Evolutionary conservation across 768 basidiomycete genomes (phyloP).

Genomic region (Pholiota conissans): DNA sequence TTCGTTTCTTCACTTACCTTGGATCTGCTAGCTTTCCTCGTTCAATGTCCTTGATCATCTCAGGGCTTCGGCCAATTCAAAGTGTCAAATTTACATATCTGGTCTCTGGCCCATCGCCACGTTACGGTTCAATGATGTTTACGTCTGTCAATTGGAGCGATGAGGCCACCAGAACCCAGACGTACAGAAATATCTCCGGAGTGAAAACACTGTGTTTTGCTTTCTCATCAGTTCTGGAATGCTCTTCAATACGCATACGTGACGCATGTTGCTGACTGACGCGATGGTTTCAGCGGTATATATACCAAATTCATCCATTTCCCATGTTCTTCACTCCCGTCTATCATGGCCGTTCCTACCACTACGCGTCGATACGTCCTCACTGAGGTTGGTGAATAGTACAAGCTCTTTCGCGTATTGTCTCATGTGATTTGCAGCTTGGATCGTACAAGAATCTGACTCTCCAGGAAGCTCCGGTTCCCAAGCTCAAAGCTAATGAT

Average conservation of each 20-base stretch:
- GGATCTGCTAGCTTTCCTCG: no score
- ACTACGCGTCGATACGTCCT: slow-evolving; percentile 21
- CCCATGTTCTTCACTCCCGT: not conserved
- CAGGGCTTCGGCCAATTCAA: no score
- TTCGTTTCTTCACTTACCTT: no score
- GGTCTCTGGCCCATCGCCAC: no score
- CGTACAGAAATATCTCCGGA: no score
- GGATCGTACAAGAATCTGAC: slow-evolving; percentile 23
- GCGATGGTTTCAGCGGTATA: not conserved
- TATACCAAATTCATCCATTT: not conserved
- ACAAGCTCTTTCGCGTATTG: not conserved
- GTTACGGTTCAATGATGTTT: no score
- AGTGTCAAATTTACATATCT: no score
- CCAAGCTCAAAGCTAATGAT: slow-evolving; percentile 40
- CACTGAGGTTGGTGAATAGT: slow-evolving; percentile 14
- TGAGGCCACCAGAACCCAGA: no score
- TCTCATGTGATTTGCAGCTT: slow-evolving; percentile 7
- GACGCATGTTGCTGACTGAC: not conserved
- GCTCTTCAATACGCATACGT: not conserved
- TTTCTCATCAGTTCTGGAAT: not conserved
- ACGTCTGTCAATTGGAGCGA: no score
- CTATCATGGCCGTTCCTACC: slow-evolving; percentile 11
- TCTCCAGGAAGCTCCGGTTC: slow-evolving; percentile 26
- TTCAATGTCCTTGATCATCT: no score
- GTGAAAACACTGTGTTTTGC: no score